Percentiles rank a stretch among this genome's conserved stretches.
These are phyloP conservation scores for Salvia miltiorrhiza DNA, from an alignment of 257 asterid species.

Conservation along the genomic window DNA sequence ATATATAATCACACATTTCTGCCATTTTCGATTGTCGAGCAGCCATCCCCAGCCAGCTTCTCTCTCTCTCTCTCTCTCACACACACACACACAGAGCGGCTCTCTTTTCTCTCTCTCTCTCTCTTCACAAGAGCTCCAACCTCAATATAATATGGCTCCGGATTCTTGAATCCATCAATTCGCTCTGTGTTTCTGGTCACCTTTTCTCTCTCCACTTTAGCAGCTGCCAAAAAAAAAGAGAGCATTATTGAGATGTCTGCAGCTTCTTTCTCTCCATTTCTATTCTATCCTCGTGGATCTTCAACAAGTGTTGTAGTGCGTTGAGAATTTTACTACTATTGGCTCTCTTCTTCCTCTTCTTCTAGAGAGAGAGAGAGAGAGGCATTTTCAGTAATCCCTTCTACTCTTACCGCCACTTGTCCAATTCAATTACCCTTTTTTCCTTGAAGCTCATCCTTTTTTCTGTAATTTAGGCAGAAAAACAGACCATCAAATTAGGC, in stretches of 20 bases:
- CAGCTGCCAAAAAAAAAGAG: background rate
- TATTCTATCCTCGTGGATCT: slow-evolving; percentile 17
- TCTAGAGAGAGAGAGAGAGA: slow-evolving; percentile 18
- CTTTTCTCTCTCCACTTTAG: slow-evolving; percentile 4
- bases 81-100: background rate
- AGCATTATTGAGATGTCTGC: slow-evolving; percentile 20
- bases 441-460: background rate
- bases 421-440: slow-evolving; percentile 1
- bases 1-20: too few relatives aligned
- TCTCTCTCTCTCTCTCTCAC: slow-evolving; percentile 23
- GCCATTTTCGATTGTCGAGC: slow-evolving; percentile 70
- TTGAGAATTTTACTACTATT: background rate
- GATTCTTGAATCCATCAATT: background rate
- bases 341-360: slow-evolving; percentile 8
- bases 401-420: background rate
- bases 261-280: slow-evolving; percentile 10
- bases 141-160: background rate
- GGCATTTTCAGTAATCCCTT: background rate
- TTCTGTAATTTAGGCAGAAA: slow-evolving; percentile 2
- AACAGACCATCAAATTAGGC: slow-evolving; percentile 10
- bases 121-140: slow-evolving; percentile 16
- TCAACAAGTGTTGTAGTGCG: slow-evolving; percentile 1
- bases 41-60: background rate
- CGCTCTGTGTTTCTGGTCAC: slow-evolving; percentile 6
- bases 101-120: slow-evolving; percentile 2